Conservation (phyloP, 2,329 filamentous ascomycete genomes). For the Neurospora sp. region DNA sequence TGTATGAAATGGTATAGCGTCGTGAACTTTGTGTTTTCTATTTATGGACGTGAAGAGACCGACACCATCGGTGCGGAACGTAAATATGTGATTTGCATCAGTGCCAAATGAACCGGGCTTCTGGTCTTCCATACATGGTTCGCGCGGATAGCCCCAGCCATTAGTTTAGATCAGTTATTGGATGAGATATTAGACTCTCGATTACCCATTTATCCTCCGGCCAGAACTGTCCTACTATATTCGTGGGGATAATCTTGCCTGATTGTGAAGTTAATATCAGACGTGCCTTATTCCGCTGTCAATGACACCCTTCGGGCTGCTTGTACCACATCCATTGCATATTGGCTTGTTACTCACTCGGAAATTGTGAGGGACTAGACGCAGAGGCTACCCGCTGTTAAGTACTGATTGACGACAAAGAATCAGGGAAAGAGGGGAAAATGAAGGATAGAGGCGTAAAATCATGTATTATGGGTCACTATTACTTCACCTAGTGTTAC, state of each 20-base stretch:
- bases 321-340: not conserved
- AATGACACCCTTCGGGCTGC: not conserved
- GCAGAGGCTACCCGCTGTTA: not conserved
- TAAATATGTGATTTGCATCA: not conserved
- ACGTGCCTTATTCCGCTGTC: not conserved
- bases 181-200: not conserved
- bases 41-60: not conserved
- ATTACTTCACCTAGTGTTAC: not conserved
- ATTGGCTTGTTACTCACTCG: not conserved
- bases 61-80: not conserved
- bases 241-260: not conserved
- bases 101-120: not conserved
- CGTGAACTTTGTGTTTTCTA: not conserved
- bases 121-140: not conserved
- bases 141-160: not conserved
- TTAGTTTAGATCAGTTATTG: not conserved
- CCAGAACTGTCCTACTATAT: not conserved
- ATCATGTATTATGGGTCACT: not conserved
- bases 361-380: not conserved
- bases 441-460: not conserved
- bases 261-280: not conserved
- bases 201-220: not conserved
- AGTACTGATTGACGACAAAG: not conserved
- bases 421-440: not conserved
- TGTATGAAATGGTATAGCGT: not conserved